Conservation (phyloP, 306 rosid species). For the Inga leiocalycina region DNA sequence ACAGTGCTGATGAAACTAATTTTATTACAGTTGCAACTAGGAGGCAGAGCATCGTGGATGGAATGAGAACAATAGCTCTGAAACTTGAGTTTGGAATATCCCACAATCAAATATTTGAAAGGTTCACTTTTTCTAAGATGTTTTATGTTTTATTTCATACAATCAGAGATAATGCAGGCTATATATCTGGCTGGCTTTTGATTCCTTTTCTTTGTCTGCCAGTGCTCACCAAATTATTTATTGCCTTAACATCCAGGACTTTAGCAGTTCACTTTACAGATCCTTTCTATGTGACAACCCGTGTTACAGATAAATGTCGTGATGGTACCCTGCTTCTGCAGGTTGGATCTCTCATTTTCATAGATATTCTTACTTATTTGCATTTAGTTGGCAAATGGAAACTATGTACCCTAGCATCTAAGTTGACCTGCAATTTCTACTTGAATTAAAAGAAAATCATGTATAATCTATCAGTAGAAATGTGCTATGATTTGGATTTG, state of each 20-base stretch:
- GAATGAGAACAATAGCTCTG: slow-evolving; percentile 95
- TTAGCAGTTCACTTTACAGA: slow-evolving; percentile 94
- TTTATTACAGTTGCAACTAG: slow-evolving; percentile 68
- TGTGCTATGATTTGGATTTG: slow-evolving; percentile 23
- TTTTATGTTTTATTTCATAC: no score
- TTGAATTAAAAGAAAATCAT: slow-evolving; percentile 11
- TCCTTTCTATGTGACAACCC: slow-evolving; percentile 86
- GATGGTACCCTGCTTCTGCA: slow-evolving; percentile 93
- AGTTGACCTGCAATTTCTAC: slow-evolving; percentile 24
- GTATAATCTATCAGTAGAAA: not conserved
- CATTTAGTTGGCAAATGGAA: slow-evolving; percentile 31
- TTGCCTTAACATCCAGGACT: slow-evolving; percentile 67
- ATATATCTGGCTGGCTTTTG: slow-evolving; percentile 4
- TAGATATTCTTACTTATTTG: slow-evolving; percentile 7
- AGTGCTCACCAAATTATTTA: slow-evolving; percentile 24
- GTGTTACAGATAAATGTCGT: slow-evolving; percentile 87
- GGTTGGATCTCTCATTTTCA: slow-evolving; percentile 53
- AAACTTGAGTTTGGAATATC: slow-evolving; percentile 92
- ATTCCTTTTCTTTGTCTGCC: slow-evolving; percentile 27
- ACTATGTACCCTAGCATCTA: slow-evolving; percentile 12
- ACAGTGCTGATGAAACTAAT: slow-evolving; percentile 35
- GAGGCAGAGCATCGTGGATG: slow-evolving; percentile 90
- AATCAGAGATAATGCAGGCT: slow-evolving; percentile 10
- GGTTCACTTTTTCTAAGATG: slow-evolving; percentile 44
- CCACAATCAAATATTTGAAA: slow-evolving; percentile 89